Conservation (phyloP, 2,329 filamentous ascomycete species). For the Penicillium sp. region DNA sequence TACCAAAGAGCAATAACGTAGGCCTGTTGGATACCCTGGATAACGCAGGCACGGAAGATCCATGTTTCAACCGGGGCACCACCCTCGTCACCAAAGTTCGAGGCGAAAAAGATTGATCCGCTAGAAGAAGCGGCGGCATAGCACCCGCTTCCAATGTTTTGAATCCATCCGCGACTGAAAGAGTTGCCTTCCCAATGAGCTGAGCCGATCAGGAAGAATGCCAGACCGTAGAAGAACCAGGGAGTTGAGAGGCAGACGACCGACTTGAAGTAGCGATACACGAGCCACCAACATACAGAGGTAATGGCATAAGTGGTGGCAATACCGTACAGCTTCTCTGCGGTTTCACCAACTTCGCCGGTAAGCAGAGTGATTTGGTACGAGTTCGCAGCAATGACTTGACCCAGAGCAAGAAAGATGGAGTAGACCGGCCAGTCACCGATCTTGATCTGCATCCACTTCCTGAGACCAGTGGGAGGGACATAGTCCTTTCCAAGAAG, state of each 20-base stretch:
- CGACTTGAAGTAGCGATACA: slow-evolving; percentile 56
- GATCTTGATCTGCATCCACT: slow-evolving; percentile 53
- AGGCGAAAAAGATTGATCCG: slow-evolving; percentile 61
- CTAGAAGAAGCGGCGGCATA: slow-evolving; percentile 61
- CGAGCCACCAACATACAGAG: slow-evolving; percentile 59
- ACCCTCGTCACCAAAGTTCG: slow-evolving; percentile 63
- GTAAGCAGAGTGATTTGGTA: slow-evolving; percentile 67
- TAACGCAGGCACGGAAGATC: slow-evolving; percentile 62
- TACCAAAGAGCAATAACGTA: slow-evolving; percentile 63
- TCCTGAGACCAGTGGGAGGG: slow-evolving; percentile 54
- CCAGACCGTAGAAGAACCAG: slow-evolving; percentile 59
- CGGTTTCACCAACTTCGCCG: slow-evolving; percentile 58
- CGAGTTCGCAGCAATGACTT: slow-evolving; percentile 61
- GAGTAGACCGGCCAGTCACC: slow-evolving; percentile 63
- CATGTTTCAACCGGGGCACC: slow-evolving; percentile 59
- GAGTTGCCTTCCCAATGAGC: slow-evolving; percentile 49
- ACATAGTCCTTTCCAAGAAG: slow-evolving; percentile 55
- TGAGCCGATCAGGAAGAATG: slow-evolving; percentile 59
- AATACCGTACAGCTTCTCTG: slow-evolving; percentile 57
- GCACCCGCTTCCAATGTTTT: slow-evolving; percentile 57
- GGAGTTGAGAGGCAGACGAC: slow-evolving; percentile 56
- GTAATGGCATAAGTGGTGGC: slow-evolving; percentile 56
- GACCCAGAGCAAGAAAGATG: slow-evolving; percentile 57
- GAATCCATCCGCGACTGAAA: slow-evolving; percentile 49
- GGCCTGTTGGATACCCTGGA: slow-evolving; percentile 63